Evolutionary conservation across 371 early-diverging fungal genomes (phyloP), one percentile per base, ranked within the genome.

Genomic region (Lichtheimia corymbifera): DNA sequence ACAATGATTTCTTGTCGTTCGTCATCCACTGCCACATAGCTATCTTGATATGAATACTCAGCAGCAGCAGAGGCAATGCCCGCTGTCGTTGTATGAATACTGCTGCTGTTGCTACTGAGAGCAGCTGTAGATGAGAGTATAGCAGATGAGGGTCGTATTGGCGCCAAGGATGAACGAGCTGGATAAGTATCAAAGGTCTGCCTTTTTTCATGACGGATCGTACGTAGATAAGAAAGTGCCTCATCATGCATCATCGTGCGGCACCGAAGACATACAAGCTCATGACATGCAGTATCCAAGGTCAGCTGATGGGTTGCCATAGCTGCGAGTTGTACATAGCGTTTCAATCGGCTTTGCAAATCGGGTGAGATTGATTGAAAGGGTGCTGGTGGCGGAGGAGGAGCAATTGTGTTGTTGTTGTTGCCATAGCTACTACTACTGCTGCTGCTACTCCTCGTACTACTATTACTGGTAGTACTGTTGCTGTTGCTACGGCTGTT

Each of bases 1-100:
- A 76, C 71, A 24, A 76, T 28, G 22, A 73, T 71, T 22, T 76
- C 73, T 50, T 73, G 59, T 27, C 71, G 49, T 56, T 76, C 58
- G 43, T 61, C 59, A 59, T 76, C 77, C 35, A 35, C 35, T 11
- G 35, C 35, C 11, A 35, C 35, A 35, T 35, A 35, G 6, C 35
- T 11, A 35, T 35, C 35, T 35, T 35, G 35, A 11, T 35, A 35
- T 6, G 35, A 35, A 35, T 35, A 35, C 9, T 35, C 35, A 35
- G 35, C 6, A 6, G 35, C 6, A 6, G 35, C 5, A 9, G 5
- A 11, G 11, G 11, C 35, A 35, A 35, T 35, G 9, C 35, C 35
- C 5, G 35, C 35, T 35, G 35, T 9, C 0, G 35, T 35, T 35
- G 35, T 35, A 9, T 35, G 35, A 9, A 35, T 35, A 11, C 35